Evolutionary conservation across 2,329 filamentous ascomycete genomes (phyloP).

Genomic region (Hymenoscyphus occultus): DNA sequence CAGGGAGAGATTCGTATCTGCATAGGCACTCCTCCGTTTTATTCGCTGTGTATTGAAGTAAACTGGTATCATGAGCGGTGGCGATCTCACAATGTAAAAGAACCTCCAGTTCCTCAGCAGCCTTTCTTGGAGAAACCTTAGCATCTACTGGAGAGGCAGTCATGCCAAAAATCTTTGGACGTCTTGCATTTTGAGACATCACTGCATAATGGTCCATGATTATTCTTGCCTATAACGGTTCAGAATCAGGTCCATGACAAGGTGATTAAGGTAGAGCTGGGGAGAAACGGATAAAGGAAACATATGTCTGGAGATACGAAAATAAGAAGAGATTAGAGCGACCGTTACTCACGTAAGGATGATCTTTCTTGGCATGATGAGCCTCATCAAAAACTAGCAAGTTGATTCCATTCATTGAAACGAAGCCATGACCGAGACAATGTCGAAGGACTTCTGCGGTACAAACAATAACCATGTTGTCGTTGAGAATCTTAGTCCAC

Average conservation of each 20-base stretch:
- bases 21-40: constrained; percentile 55
- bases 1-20: constrained; percentile 50
- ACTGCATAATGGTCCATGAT: constrained; percentile 78
- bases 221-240: constrained; percentile 57
- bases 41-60: constrained; percentile 57
- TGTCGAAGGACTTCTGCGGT: constrained; percentile 84
- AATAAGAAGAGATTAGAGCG: background rate
- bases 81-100: constrained; percentile 80
- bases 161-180: constrained; percentile 89
- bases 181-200: constrained; percentile 42
- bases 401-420: constrained; percentile 80
- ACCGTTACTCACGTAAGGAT: constrained; percentile 58
- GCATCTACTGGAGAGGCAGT: constrained; percentile 93
- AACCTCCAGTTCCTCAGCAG: constrained; percentile 70
- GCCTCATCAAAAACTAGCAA: constrained; percentile 94
- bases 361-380: constrained; percentile 92
- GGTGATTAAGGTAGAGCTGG: background rate
- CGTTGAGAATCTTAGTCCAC: constrained; percentile 55
- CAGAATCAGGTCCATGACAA: background rate
- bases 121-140: constrained; percentile 67
- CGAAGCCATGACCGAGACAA: constrained; percentile 74
- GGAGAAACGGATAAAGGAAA: background rate
- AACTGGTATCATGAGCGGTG: constrained; percentile 62
- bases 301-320: background rate
- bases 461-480: constrained; percentile 84